Percentiles rank a stretch among this genome's conserved stretches.
Evolutionary conservation across 768 basidiomycete species (phyloP).

Genomic region (Dacryopinax spathularia): DNA sequence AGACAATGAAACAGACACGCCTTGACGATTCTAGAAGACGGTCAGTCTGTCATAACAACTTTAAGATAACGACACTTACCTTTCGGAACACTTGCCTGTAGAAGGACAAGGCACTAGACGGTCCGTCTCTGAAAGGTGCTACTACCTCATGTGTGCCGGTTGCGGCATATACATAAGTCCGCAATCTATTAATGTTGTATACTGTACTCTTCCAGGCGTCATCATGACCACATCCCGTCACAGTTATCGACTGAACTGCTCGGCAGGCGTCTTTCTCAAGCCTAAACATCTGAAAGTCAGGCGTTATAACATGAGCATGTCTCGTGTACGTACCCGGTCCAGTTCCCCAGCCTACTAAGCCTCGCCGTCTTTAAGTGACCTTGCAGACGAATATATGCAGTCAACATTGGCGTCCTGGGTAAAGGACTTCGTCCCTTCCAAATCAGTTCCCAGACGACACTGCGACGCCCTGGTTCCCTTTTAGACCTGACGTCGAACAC

Average conservation of each 20-base stretch:
- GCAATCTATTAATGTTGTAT: neutral
- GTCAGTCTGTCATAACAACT: neutral
- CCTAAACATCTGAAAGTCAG: too few species aligned
- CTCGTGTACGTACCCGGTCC: neutral
- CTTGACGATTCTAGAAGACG: neutral
- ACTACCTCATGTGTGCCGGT: neutral
- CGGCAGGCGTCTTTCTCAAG: neutral
- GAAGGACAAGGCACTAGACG: neutral
- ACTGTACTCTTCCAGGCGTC: neutral
- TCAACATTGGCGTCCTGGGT: neutral
- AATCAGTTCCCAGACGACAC: too few species aligned
- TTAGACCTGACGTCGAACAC: neutral
- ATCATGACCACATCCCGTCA: neutral
- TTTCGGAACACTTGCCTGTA: neutral
- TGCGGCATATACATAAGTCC: neutral
- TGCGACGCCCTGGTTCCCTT: neutral
- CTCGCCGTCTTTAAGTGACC: neutral
- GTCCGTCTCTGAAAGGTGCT: neutral
- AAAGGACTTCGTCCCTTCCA: neutral
- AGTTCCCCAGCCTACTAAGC: neutral
- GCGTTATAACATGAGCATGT: neutral
- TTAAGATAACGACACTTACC: neutral
- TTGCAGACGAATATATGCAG: neutral
- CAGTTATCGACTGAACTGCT: neutral
- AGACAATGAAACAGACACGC: too few species aligned